These are phyloP conservation scores for Dentipellis sp. DNA, from an alignment of 768 basidiomycete genomes.

Conservation along the genomic window DNA sequence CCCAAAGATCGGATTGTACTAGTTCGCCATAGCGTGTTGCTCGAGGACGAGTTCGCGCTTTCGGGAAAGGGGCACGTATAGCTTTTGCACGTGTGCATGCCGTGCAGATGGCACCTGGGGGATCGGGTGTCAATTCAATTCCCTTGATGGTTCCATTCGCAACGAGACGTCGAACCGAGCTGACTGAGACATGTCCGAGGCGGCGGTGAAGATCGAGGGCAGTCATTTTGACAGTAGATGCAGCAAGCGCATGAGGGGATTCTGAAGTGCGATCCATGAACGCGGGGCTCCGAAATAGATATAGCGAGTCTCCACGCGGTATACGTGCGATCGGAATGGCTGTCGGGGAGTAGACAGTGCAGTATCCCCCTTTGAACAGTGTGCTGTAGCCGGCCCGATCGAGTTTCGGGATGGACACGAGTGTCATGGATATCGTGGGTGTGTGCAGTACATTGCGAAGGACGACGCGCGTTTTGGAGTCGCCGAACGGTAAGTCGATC, in stretches of 20 bases:
- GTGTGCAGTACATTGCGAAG: neutral
- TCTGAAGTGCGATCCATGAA: too few relatives aligned
- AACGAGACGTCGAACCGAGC: constrained; percentile 8
- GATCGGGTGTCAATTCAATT: neutral
- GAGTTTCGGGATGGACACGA: neutral
- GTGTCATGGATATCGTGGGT: neutral
- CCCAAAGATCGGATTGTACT: constrained; percentile 30
- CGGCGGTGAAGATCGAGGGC: neutral
- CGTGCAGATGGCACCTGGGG: neutral
- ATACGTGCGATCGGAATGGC: too few relatives aligned
- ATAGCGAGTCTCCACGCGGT: too few relatives aligned
- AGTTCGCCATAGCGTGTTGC: constrained; percentile 19
- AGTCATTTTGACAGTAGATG: too few relatives aligned
- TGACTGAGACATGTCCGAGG: neutral
- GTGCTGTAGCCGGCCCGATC: too few relatives aligned
- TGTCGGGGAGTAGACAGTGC: too few relatives aligned
- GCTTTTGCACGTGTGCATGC: neutral
- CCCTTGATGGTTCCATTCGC: neutral
- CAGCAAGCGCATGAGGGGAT: too few relatives aligned
- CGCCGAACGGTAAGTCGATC: neutral
- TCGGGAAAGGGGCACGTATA: neutral
- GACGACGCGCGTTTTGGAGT: neutral
- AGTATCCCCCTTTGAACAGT: too few relatives aligned
- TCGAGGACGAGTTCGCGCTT: neutral
- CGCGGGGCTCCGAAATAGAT: too few relatives aligned